Evolutionary conservation across 495 filamentous ascomycete species (phyloP).

Genomic region (Xylaria castorea): DNA sequence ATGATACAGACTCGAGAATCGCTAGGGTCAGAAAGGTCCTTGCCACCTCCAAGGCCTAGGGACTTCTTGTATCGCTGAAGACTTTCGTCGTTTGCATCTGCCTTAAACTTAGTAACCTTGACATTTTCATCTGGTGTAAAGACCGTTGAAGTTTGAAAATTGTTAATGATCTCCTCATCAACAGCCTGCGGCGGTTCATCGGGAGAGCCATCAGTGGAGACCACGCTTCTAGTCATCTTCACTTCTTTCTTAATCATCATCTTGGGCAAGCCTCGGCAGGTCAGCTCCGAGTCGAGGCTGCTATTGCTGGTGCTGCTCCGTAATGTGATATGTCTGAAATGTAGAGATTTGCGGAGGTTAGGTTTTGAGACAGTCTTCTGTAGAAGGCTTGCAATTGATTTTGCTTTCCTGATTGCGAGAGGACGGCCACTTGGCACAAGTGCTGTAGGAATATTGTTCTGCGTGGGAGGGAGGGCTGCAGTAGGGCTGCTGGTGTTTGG

Average conservation of each 20-base stretch:
- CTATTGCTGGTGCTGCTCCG: constrained; percentile 11
- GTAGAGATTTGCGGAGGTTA: neutral
- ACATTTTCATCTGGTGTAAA: constrained; percentile 24
- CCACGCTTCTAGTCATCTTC: neutral
- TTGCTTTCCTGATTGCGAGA: constrained; percentile 6
- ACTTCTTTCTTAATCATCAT: constrained; percentile 27
- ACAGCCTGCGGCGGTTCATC: neutral
- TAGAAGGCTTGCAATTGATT: constrained; percentile 18
- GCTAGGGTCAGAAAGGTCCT: constrained; percentile 70
- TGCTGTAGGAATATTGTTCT: neutral
- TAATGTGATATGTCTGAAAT: constrained; percentile 5
- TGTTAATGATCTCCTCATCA: constrained; percentile 20
- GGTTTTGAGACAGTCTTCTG: constrained; percentile 4
- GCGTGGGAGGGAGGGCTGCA: neutral
- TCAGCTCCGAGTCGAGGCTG: constrained; percentile 34
- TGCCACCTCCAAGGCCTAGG: constrained; percentile 75
- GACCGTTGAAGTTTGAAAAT: constrained; percentile 18
- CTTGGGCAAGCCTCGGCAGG: constrained; percentile 33
- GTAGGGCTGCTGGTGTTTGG: neutral
- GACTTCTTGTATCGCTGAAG: constrained; percentile 97
- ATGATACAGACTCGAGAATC: constrained; percentile 89
- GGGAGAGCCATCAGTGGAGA: neutral
- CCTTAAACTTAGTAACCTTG: constrained; percentile 23
- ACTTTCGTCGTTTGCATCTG: constrained; percentile 82
- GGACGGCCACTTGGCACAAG: constrained; percentile 18